Percentiles rank a stretch among this genome's conserved stretches.
Evolutionary conservation across 192 early-diverging fungal species (phyloP).

Genomic region (Jimgerdemannia lactiflua): DNA sequence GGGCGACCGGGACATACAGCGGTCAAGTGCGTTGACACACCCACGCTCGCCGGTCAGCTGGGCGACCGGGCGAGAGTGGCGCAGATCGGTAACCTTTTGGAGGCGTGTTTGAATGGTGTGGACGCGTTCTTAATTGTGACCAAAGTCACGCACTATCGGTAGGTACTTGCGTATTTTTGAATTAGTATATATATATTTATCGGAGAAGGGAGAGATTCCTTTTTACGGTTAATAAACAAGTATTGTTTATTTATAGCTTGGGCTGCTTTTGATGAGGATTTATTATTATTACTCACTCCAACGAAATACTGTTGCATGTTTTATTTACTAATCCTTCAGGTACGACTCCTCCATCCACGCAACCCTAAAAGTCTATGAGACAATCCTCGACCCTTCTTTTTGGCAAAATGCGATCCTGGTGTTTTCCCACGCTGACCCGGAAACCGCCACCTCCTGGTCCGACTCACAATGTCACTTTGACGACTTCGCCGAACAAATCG

Average conservation of each 20-base stretch:
- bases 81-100: constrained; percentile 27
- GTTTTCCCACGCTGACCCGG: constrained; percentile 14
- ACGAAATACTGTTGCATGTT: background rate
- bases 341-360: constrained; percentile 15
- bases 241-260: background rate
- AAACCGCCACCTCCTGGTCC: constrained; percentile 2
- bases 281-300: background rate
- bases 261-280: background rate
- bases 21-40: constrained; percentile 42
- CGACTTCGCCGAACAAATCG: constrained; percentile 1
- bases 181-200: background rate
- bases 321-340: background rate
- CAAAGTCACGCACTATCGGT: constrained; percentile 40
- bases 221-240: background rate
- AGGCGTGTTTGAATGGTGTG: constrained; percentile 26
- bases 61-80: constrained; percentile 28
- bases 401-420: constrained; percentile 18
- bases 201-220: background rate
- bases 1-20: constrained; percentile 28
- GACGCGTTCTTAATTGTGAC: constrained; percentile 38
- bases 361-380: constrained; percentile 11
- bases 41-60: constrained; percentile 35
- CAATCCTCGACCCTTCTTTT: constrained; percentile 7
- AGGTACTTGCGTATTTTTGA: background rate
- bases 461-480: background rate